phyloP scores from a whole-genome alignment of 2,329 filamentous ascomycete species.

The Penicillium paneum region DNA sequence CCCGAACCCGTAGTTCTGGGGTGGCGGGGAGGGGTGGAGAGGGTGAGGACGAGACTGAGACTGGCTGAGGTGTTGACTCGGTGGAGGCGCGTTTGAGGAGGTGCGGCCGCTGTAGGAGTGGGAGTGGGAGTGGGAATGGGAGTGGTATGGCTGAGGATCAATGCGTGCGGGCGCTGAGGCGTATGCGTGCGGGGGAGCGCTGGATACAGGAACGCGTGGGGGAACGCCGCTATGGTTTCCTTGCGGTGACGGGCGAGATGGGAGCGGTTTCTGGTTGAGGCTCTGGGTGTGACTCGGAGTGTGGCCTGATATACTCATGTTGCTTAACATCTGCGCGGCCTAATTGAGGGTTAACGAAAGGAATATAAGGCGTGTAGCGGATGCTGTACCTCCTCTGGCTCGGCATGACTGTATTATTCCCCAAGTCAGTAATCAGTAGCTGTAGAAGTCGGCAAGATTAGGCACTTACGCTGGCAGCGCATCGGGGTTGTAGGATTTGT shows the following conservation, averaged over 20 bases:
- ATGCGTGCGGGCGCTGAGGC: conserved; percentile 17
- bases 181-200: conserved; percentile 21
- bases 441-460: neutral
- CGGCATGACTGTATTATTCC: conserved; percentile 59
- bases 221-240: conserved; percentile 21
- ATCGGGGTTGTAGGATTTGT: conserved; percentile 88
- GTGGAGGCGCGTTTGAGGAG: conserved; percentile 13
- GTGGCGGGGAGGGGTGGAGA: conserved; percentile 43
- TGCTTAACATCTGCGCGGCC: conserved; percentile 47
- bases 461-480: conserved; percentile 78
- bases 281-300: conserved; percentile 18
- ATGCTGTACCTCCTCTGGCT: conserved; percentile 63
- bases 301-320: conserved; percentile 30
- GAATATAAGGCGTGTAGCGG: neutral
- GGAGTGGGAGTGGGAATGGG: conserved; percentile 13
- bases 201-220: conserved; percentile 27
- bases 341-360: conserved; percentile 20
- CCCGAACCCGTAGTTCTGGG: conserved; percentile 50
- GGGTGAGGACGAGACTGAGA: conserved; percentile 43
- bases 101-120: conserved; percentile 23
- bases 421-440: conserved; percentile 20
- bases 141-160: conserved; percentile 13
- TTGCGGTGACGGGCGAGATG: conserved; percentile 26
- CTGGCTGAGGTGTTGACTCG: conserved; percentile 15
- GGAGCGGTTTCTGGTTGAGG: conserved; percentile 25